Evolutionary conservation across 148 eudicot species (phyloP).

Genomic region (Pouteria glomerata): DNA sequence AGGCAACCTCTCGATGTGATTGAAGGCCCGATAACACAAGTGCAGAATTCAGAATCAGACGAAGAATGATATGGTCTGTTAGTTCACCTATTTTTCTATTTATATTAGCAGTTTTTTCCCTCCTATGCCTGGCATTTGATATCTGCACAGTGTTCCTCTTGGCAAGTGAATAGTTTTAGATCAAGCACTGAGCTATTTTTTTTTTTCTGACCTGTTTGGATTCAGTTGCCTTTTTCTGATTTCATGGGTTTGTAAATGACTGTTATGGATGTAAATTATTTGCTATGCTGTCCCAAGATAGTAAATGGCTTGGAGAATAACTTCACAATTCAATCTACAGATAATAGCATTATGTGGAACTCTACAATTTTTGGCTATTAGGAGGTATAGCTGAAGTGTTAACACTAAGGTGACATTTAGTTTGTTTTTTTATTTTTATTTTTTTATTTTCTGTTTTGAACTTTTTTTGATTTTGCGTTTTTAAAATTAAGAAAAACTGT

Average conservation of each 20-base stretch:
- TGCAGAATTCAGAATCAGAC: slow-evolving; percentile 27
- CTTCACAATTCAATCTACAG: no score
- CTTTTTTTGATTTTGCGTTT: no score
- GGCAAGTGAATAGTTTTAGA: not conserved
- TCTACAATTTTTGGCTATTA: no score
- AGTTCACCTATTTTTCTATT: slow-evolving; percentile 7
- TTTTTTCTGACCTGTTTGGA: not conserved
- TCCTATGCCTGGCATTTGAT: not conserved
- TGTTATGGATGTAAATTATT: not conserved
- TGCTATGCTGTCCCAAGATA: not conserved
- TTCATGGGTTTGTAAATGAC: not conserved
- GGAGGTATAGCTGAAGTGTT: no score
- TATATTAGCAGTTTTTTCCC: not conserved
- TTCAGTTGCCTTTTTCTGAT: not conserved
- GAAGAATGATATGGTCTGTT: slow-evolving; percentile 16
- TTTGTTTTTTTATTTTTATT: no score
- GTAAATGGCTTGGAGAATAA: no score
- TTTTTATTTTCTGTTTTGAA: no score
- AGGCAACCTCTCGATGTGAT: slow-evolving; percentile 23
- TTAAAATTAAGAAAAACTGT: no score
- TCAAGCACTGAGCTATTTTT: no score
- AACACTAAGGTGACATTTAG: no score
- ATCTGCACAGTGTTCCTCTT: not conserved
- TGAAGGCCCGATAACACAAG: slow-evolving; percentile 38
- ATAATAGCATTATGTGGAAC: no score